Evolutionary conservation across 2,329 filamentous ascomycete genomes (phyloP).

Genomic region (Podosphaera xanthii): DNA sequence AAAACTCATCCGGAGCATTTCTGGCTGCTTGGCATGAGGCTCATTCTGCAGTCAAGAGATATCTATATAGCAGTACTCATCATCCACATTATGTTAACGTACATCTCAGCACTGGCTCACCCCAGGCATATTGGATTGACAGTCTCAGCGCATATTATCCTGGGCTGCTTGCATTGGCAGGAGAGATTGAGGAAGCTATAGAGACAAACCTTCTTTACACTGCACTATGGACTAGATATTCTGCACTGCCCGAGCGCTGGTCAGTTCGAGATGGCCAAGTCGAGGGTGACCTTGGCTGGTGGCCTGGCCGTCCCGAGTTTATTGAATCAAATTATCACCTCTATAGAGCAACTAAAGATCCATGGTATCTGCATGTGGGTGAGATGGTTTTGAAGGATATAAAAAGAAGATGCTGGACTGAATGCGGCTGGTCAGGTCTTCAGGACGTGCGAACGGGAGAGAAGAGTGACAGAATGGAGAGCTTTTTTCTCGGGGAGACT

Average conservation of each 20-base stretch:
- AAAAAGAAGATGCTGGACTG: slow-evolving; percentile 65
- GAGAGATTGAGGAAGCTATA: slow-evolving; percentile 75
- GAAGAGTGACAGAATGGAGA: slow-evolving; percentile 88
- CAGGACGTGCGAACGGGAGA: slow-evolving; percentile 66
- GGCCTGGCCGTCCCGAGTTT: slow-evolving; percentile 87
- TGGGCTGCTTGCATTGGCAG: slow-evolving; percentile 63
- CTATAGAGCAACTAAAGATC: slow-evolving; percentile 81
- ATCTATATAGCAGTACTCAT: slow-evolving; percentile 66
- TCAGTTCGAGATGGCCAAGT: slow-evolving; percentile 65
- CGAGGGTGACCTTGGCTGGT: slow-evolving; percentile 77
- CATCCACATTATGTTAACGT: slow-evolving; percentile 88
- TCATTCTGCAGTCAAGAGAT: slow-evolving; percentile 67
- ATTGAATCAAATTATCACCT: slow-evolving; percentile 92
- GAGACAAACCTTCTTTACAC: slow-evolving; percentile 78
- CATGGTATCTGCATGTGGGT: slow-evolving; percentile 87
- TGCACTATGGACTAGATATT: slow-evolving; percentile 83
- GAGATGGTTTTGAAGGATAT: slow-evolving; percentile 91
- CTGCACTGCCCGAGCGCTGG: slow-evolving; percentile 87
- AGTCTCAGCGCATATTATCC: slow-evolving; percentile 91
- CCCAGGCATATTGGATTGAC: slow-evolving; percentile 84
- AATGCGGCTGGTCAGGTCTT: slow-evolving; percentile 82
- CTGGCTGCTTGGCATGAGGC: slow-evolving; percentile 65
- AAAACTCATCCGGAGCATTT: slow-evolving; percentile 57
- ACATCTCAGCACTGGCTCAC: slow-evolving; percentile 69
- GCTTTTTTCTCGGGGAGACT: slow-evolving; percentile 92